phyloP scores from a whole-genome alignment of 345 rosid species.

The Lumnitzera racemosa region DNA sequence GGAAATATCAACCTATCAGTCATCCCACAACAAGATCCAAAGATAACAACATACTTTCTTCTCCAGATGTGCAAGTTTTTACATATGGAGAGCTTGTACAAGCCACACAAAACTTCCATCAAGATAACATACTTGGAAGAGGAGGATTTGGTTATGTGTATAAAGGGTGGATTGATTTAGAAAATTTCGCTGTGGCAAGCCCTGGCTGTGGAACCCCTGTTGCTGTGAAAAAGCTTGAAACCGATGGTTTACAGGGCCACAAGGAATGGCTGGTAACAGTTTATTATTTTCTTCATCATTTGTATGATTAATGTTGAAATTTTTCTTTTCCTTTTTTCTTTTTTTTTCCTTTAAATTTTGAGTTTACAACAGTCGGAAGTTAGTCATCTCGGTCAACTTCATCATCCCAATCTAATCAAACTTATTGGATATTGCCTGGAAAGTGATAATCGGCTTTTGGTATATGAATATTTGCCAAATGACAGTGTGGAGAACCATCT shows the following conservation, averaged over 20 bases:
- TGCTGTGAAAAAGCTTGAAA: slow-evolving; percentile 73
- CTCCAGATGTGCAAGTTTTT: slow-evolving; percentile 51
- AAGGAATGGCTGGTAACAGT: slow-evolving; percentile 79
- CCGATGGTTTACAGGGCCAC: slow-evolving; percentile 73
- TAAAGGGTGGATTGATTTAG: slow-evolving; percentile 67
- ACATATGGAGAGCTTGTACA: slow-evolving; percentile 40
- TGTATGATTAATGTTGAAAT: neutral
- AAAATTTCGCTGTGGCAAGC: slow-evolving; percentile 26
- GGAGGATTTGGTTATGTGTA: slow-evolving; percentile 88
- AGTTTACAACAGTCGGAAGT: slow-evolving; percentile 52
- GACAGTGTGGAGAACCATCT: slow-evolving; percentile 79
- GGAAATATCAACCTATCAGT: slow-evolving; percentile 14
- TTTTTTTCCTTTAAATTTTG: neutral
- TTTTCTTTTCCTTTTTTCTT: neutral
- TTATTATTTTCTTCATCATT: neutral
- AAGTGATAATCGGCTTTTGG: slow-evolving; percentile 61
- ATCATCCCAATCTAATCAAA: slow-evolving; percentile 72
- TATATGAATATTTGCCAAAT: slow-evolving; percentile 72
- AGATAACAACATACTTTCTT: slow-evolving; percentile 38
- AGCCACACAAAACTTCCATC: slow-evolving; percentile 61
- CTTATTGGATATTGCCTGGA: slow-evolving; percentile 69
- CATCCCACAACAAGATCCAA: slow-evolving; percentile 28
- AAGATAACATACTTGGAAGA: slow-evolving; percentile 64
- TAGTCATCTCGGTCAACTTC: slow-evolving; percentile 60
- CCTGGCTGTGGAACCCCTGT: slow-evolving; percentile 42